Percentiles rank a stretch among this genome's conserved stretches.
Evolutionary conservation across 768 basidiomycete species (phyloP).

Genomic region (Leccinellum rugosiceps): DNA sequence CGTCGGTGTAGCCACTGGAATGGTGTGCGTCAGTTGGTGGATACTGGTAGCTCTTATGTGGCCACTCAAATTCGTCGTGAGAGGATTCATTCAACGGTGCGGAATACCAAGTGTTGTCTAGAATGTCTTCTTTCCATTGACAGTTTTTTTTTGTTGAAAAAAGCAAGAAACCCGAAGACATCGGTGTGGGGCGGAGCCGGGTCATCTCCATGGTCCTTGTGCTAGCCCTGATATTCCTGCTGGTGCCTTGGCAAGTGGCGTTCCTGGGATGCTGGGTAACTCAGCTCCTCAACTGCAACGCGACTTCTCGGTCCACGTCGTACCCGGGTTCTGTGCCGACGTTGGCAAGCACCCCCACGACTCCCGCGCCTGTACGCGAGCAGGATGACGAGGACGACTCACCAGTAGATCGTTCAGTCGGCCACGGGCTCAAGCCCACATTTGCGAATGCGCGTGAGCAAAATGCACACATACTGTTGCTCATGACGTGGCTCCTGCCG

Average conservation of each 20-base stretch:
- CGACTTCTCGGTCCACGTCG: conserved; percentile 11
- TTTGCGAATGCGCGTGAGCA: conserved; percentile 40
- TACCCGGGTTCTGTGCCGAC: conserved; percentile 27
- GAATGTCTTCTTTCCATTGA: neutral
- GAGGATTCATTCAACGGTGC: conserved; percentile 16
- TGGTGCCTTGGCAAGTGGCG: conserved; percentile 92
- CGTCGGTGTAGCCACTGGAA: conserved; percentile 57
- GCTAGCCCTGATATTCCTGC: conserved; percentile 60
- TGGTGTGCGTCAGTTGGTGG: conserved; percentile 62
- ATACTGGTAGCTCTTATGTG: conserved; percentile 47
- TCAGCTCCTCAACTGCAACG: conserved; percentile 65
- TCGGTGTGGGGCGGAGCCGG: conserved; percentile 44
- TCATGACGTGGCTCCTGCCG: conserved; percentile 82
- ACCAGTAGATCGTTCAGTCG: neutral
- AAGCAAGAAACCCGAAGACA: conserved; percentile 30
- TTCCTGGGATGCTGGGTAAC: conserved; percentile 83
- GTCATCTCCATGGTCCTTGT: conserved; percentile 59
- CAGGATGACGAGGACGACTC: conserved; percentile 12
- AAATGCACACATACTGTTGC: conserved; percentile 60
- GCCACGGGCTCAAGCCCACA: neutral
- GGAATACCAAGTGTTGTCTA: neutral
- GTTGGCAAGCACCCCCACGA: conserved; percentile 21
- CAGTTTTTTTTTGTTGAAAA: neutral
- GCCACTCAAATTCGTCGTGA: conserved; percentile 31
- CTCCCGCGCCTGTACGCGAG: conserved; percentile 22